Conservation (phyloP, 2,329 filamentous ascomycete species). For the Phyllosticta citriasiana region DNA sequence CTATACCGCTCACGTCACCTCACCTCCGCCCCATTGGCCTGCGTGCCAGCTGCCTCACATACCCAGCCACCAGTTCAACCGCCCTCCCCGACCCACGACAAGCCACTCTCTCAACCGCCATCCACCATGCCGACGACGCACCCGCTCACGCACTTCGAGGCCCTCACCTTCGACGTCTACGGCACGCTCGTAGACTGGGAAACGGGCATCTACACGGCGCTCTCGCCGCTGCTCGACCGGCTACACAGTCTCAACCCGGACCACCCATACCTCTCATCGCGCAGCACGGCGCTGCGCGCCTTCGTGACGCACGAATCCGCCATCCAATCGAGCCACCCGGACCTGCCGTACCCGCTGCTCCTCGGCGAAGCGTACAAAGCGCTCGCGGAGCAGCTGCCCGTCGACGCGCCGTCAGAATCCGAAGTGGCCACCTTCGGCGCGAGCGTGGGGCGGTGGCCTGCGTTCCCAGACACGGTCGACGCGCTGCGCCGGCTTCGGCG, state of each 20-base stretch:
- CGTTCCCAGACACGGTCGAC: slow-evolving; percentile 48
- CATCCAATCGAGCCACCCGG: slow-evolving; percentile 46
- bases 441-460: slow-evolving; percentile 44
- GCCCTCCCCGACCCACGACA: too few relatives aligned
- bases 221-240: slow-evolving; percentile 42
- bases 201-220: slow-evolving; percentile 47
- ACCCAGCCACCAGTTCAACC: too few relatives aligned
- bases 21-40: not conserved
- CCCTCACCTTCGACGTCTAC: slow-evolving; percentile 68
- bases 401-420: slow-evolving; percentile 30
- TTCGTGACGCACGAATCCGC: slow-evolving; percentile 39
- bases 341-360: slow-evolving; percentile 50
- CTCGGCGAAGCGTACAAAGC: slow-evolving; percentile 41
- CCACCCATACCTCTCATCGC: slow-evolving; percentile 22
- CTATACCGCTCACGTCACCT: not conserved
- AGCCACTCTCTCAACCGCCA: not conserved
- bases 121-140: slow-evolving; percentile 1
- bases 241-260: slow-evolving; percentile 31
- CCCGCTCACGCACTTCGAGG: slow-evolving; percentile 31
- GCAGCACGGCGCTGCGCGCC: slow-evolving; percentile 32
- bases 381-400: slow-evolving; percentile 32
- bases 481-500: slow-evolving; percentile 41
- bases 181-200: slow-evolving; percentile 76
- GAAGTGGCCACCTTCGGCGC: slow-evolving; percentile 40
- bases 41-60: too few relatives aligned